Evolutionary conservation across 768 basidiomycete species (phyloP), one percentile per base, ranked within the genome.

Genomic region (Tubosaeta brunneosetosa): DNA sequence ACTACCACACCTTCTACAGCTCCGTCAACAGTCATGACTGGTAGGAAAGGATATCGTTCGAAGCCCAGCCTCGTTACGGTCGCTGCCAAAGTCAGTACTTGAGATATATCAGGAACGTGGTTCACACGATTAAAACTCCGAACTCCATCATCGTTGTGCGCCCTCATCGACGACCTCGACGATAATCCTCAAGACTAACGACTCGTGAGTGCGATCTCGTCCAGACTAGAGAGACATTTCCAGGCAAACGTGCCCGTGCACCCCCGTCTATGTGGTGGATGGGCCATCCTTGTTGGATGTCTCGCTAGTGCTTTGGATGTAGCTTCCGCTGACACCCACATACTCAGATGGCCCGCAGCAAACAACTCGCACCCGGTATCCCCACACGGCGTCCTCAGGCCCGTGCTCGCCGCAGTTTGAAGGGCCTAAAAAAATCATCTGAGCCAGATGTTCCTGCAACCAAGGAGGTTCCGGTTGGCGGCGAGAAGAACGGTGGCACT

Each of bases 401-500:
- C 63, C 81, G 74, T 71, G 79, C 86, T 62, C 84, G 84, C 70
- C 88, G 92, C 69, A 83, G 85, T 63, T 83, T 92, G 65, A 87
- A 92, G 82, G 87, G 88, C 69, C 71, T 64, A 68, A 88, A 89
- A 84, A 93, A 88, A 71, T 76, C 85, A 71, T 76, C 85, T 31
- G 79, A 82, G 59, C 80, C 82, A 62, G 79, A 84, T 56, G 72
- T 76, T 52, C 73, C 85, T 47, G 75, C 82, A 48, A 80, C 77
- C 61, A 80, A 85, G 68, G 89, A 91, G 78, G 91, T 91, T 65
- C 75, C 82, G 59, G 77, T 97, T 59, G 88, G 88, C 55, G 94
- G 94, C 57, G 85, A 83, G 64, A 94, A 91, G 77, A 97, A 97
- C 73, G 89, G 93, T 59, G 77, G 81, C 65, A 91, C 84, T 66